A percentile compares a stretch with the other conserved stretches of the same genome.
phyloP scores from a whole-genome alignment of 2,329 filamentous ascomycete species.

The Aquanectria penicillioides region DNA sequence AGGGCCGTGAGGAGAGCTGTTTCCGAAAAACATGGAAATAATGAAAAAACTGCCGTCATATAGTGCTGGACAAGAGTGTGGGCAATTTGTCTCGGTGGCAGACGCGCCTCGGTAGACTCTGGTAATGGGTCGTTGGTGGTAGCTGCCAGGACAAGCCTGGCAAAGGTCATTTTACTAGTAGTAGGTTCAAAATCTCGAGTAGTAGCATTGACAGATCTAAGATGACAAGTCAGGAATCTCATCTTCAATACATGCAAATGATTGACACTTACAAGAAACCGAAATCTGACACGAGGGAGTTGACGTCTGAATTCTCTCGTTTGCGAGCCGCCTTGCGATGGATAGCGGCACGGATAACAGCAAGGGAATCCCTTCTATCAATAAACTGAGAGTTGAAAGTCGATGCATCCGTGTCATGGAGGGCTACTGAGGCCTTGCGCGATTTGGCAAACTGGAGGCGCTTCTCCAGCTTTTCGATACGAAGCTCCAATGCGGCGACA shows the following conservation, averaged over 20 bases:
- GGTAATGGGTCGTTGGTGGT: constrained; percentile 79
- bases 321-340: constrained; percentile 71
- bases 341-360: constrained; percentile 69
- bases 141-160: constrained; percentile 85
- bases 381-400: constrained; percentile 45
- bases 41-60: constrained; percentile 80
- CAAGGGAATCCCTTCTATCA: constrained; percentile 72
- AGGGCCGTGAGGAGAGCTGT: constrained; percentile 80
- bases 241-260: background rate
- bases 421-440: constrained; percentile 75
- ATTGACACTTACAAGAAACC: constrained; percentile 76
- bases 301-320: constrained; percentile 85
- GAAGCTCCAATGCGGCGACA: constrained; percentile 92
- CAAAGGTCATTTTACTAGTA: constrained; percentile 90
- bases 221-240: constrained; percentile 17
- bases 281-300: constrained; percentile 93
- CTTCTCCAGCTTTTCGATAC: constrained; percentile 87
- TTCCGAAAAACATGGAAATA: constrained; percentile 87
- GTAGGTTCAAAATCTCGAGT: constrained; percentile 93
- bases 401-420: constrained; percentile 66
- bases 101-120: constrained; percentile 63
- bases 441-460: constrained; percentile 76
- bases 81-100: constrained; percentile 78
- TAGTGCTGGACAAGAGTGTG: constrained; percentile 82
- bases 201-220: constrained; percentile 90